Base-by-base conservation (phyloP, 1,139 yeast genomes). In the Hemisphaericaspora subhashii region DNA sequence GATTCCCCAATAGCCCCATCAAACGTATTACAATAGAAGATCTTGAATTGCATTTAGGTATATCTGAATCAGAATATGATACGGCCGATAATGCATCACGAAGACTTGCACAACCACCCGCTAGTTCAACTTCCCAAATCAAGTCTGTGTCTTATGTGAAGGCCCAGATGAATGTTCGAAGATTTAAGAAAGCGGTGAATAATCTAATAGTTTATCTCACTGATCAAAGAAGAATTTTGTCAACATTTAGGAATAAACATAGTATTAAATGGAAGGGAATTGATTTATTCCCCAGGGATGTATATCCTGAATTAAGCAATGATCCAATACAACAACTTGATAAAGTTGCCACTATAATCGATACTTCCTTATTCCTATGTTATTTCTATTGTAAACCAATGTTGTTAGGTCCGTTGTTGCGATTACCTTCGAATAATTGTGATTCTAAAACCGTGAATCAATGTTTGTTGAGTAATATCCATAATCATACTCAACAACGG, bases 321-420 rank as follows among this genome's bases (percentile, higher is more conserved):
- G 36, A 41, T 14, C 10, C 21, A 7, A 33, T 22, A 7, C 20
- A 13, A n/a, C 14, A 32, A 45, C 29, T 67, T 25, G 48, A 50
- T 5, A 54, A 61, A 5, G 58, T 64, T 31, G 77, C 85, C 1
- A 60, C 60, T 10, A 61, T 81, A 2, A 77, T 92, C 4, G 98
- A 92, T 53, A 86, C 96, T 0, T 74, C 89, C 0, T 67, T 92
- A 22, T 87, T 92, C 52, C 69, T 79, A 38, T 80, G 95, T 45
- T 92, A 92, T 55, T 69, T 81, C 47, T 60, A 79, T 20, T 76
- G 78, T 27, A 79, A 79, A 41, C 87, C 89, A 0, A 76, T 83
- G 50, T 69, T 92, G 54, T 73, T 92, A 13, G 96, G 95, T 0
- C 94, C 98, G 0, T 73, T 92, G 24, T 71, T 92, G 6, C 68